Evolutionary conservation across 805 yeast species (phyloP).

Genomic region (Scheffersomyces amazonensis): DNA sequence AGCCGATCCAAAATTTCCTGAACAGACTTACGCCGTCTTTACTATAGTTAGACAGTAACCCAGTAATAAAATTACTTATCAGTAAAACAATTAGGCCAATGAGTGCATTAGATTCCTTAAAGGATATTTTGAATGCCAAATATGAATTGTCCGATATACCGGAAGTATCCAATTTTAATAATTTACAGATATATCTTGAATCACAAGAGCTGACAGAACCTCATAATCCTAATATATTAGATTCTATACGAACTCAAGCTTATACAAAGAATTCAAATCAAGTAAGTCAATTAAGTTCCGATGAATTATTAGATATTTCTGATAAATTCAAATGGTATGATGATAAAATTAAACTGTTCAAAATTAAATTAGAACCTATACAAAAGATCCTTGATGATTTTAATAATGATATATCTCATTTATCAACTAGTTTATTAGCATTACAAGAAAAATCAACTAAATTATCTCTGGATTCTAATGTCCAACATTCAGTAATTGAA

Average conservation of each 20-base stretch:
- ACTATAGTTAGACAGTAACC: too few relatives aligned
- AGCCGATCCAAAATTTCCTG: too few relatives aligned
- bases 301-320: constrained; percentile 5
- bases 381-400: constrained; percentile 53
- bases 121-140: too few relatives aligned
- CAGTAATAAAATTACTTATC: too few relatives aligned
- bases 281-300: background rate
- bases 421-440: constrained; percentile 29
- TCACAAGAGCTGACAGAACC: too few relatives aligned
- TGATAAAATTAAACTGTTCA: constrained; percentile 23
- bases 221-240: background rate
- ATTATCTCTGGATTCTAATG: constrained; percentile 23
- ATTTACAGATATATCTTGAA: too few relatives aligned
- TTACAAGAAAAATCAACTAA: constrained; percentile 33
- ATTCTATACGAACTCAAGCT: background rate
- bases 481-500: constrained; percentile 27
- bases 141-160: too few relatives aligned
- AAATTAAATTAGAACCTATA: constrained; percentile 45
- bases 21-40: too few relatives aligned
- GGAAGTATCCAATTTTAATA: too few relatives aligned
- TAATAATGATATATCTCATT: constrained; percentile 44
- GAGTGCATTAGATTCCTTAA: background rate
- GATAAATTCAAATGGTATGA: constrained; percentile 21
- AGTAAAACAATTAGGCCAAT: too few relatives aligned
- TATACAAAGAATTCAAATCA: background rate